phyloP scores from a whole-genome alignment of 2,329 filamentous ascomycete species.

The Dryadomyces sulphureus region DNA sequence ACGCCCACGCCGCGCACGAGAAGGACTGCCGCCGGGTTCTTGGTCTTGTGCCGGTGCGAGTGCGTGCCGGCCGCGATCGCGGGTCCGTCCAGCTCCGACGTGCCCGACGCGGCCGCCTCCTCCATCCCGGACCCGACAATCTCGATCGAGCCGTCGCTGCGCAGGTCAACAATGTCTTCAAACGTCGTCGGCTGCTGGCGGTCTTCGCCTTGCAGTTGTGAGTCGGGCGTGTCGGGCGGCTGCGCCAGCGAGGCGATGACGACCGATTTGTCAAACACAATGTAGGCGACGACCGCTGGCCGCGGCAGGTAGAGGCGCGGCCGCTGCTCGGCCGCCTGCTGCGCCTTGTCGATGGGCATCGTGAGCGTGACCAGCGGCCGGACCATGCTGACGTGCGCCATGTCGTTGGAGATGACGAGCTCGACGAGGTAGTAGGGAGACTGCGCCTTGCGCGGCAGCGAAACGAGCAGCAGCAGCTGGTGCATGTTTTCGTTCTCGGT shows the following conservation, averaged over 20 bases:
- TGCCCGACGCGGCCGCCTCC: constrained; percentile 32
- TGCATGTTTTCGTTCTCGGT: constrained; percentile 35
- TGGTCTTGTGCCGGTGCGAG: constrained; percentile 37
- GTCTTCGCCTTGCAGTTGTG: constrained; percentile 53
- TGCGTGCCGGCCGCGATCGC: constrained; percentile 15
- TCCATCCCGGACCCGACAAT: constrained; percentile 50
- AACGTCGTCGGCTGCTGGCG: constrained; percentile 54
- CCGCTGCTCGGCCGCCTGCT: constrained; percentile 22
- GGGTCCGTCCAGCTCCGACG: constrained; percentile 5
- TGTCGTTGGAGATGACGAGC: constrained; percentile 40
- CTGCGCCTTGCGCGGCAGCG: constrained; percentile 33
- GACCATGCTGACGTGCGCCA: constrained; percentile 45
- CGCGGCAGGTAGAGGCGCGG: constrained; percentile 65
- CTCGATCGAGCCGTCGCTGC: constrained; percentile 46
- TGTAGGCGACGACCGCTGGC: constrained; percentile 65
- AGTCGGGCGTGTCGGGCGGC: constrained; percentile 55
- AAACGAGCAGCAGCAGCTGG: constrained; percentile 47
- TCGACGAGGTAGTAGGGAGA: constrained; percentile 66
- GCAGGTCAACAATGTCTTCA: constrained; percentile 77
- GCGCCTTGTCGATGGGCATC: constrained; percentile 26
- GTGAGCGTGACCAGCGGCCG: constrained; percentile 52
- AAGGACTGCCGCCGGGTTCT: constrained; percentile 47
- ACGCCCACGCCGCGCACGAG: constrained; percentile 48
- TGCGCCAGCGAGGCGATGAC: constrained; percentile 60
- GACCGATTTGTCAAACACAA: constrained; percentile 66